Evolutionary conservation across 225 moss, liverwort and hornwort genomes (phyloP), one percentile per base, ranked within the genome.

Genomic region (Lunularia cruciata): DNA sequence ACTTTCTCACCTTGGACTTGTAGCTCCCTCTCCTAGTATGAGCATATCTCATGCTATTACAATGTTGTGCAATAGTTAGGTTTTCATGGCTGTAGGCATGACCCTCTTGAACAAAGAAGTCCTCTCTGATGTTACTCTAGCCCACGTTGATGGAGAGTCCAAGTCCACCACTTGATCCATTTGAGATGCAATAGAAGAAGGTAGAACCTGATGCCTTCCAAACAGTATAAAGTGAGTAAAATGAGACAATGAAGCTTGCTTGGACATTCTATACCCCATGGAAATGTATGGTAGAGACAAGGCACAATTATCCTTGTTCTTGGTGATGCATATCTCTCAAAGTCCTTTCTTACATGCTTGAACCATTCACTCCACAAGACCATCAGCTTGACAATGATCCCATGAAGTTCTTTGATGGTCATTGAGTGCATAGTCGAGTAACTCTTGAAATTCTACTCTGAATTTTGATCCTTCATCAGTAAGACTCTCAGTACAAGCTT

Each of bases 211-310:
- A 13, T 63, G 34, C 6, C 36, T 34, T 15, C 63, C 63, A 63
- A 63, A 63, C 34, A 63, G 36, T 27, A 63, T 36, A 39, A 3
- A 63, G 11, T 33, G 63, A 35, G 38, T 30, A 39, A 63, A 63
- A 3, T 63, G 6, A 4, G 34, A 37, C 36, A 40, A 39, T 25
- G 63, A 35, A 3, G 63, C 63, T 36, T 63, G 63, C 63, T 15
- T 63, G 37, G 37, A 37, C 63, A 63, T 63, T 25, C 63, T 8
- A 39, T 63, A 63, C 10, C 38, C 63, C 63, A 63, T 63, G 6
- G 63, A 4, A 34, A 40, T 3, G 34, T 35, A 35, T 3, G 38
- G 36, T 8, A 63, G 20, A 22, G 63, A 33, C 11, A 63, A 36
- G 38, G 36, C 38, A 33, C 63, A 63, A 63, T 63, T 36, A 33